These are phyloP conservation scores for Rhizophora apiculata DNA, from an alignment of 345 rosid genomes.

Conservation along the genomic window DNA sequence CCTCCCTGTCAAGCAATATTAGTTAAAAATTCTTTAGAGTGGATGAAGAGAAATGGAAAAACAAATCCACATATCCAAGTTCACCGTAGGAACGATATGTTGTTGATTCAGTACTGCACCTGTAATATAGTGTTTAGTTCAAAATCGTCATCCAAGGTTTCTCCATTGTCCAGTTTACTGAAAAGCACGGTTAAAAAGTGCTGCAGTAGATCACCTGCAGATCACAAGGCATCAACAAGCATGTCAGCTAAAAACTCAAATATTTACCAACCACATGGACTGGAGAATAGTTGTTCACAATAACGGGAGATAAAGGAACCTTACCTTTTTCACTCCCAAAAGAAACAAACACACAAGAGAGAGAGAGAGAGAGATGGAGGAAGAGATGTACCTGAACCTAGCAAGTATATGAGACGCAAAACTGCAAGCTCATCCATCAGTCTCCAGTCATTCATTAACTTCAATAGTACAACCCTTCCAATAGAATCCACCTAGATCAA, in stretches of 20 bases:
- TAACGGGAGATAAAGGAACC: slow-evolving; percentile 1
- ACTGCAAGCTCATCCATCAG: slow-evolving; percentile 97
- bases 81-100: background rate
- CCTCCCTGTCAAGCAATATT: background rate
- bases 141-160: slow-evolving; percentile 89
- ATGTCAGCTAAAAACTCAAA: slow-evolving; percentile 21
- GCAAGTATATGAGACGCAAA: slow-evolving; percentile 87
- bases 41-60: slow-evolving; percentile 1
- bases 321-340: background rate
- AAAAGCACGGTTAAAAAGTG: slow-evolving; percentile 82
- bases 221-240: slow-evolving; percentile 20
- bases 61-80: background rate
- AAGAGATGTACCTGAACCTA: slow-evolving; percentile 73
- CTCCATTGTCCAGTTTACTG: slow-evolving; percentile 79
- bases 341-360: background rate
- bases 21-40: background rate
- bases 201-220: slow-evolving; percentile 89
- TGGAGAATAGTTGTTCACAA: slow-evolving; percentile 16
- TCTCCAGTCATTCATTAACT: slow-evolving; percentile 91
- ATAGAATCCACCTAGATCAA: slow-evolving; percentile 59
- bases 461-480: slow-evolving; percentile 71
- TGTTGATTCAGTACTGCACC: slow-evolving; percentile 39
- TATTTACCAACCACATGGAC: background rate
- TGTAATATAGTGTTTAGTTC: slow-evolving; percentile 84
- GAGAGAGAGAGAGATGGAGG: too few species aligned